phyloP scores from a whole-genome alignment of 75 land plant species.

The Chamaecyparis obtusa region DNA sequence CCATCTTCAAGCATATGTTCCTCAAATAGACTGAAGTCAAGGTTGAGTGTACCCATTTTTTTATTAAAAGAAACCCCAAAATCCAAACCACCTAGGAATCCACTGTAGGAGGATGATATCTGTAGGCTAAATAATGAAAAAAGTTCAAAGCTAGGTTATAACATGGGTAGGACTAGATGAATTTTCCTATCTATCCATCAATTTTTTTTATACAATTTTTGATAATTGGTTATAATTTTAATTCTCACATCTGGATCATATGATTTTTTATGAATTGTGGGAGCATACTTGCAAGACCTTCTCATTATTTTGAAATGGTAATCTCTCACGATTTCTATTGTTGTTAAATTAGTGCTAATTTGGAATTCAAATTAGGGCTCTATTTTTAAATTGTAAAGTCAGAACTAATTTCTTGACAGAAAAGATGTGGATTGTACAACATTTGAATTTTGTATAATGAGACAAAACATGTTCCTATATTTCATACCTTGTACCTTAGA shows the following conservation, averaged over 20 bases:
- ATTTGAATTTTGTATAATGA: conserved; percentile 18
- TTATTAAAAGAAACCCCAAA: background rate
- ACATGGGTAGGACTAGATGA: too few species aligned
- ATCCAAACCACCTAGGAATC: background rate
- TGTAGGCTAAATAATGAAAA: too few species aligned
- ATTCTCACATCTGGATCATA: background rate
- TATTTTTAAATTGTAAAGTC: background rate
- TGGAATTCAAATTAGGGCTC: background rate
- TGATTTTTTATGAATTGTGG: background rate
- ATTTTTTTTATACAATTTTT: too few species aligned
- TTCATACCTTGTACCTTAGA: conserved; percentile 22
- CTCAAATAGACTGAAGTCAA: background rate
- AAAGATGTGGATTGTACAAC: conserved; percentile 39
- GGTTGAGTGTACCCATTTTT: background rate
- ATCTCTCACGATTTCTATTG: background rate
- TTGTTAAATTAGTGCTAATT: background rate
- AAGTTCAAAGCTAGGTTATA: too few species aligned
- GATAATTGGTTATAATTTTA: background rate
- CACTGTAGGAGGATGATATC: too few species aligned
- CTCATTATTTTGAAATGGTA: background rate
- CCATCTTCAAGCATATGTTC: background rate
- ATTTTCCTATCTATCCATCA: too few species aligned
- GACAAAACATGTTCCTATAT: conserved; percentile 28
- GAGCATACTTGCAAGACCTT: background rate
- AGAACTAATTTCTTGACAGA: conserved; percentile 16